Conservation (phyloP, 2,329 filamentous ascomycete genomes). For the Fusarium transvaalense region DNA sequence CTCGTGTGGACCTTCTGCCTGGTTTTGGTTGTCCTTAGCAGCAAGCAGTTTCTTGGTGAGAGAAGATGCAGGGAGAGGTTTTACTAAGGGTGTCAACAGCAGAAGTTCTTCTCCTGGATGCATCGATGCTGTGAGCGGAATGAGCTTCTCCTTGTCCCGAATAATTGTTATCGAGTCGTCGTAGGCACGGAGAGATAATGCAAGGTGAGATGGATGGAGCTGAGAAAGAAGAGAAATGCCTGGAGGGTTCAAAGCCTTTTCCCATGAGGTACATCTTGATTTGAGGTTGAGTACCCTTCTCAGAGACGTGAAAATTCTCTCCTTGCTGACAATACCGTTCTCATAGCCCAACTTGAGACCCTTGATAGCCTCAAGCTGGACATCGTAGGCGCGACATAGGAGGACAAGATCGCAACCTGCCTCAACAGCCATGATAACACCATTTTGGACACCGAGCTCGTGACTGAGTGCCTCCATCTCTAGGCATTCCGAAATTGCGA, state of each 20-base stretch:
- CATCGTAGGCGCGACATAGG: constrained; percentile 86
- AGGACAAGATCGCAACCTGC: constrained; percentile 94
- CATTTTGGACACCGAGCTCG: constrained; percentile 96
- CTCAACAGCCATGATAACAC: constrained; percentile 97
- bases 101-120: constrained; percentile 90
- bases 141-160: constrained; percentile 84
- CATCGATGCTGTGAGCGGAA: constrained; percentile 85
- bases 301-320: constrained; percentile 84
- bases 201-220: constrained; percentile 84
- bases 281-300: constrained; percentile 85
- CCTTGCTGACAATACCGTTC: constrained; percentile 86
- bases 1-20: constrained; percentile 62
- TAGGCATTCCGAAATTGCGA: constrained; percentile 93
- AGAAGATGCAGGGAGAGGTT: constrained; percentile 90
- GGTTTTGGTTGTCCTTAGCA: constrained; percentile 57
- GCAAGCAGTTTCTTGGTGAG: constrained; percentile 79
- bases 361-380: constrained; percentile 91
- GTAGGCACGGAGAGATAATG: constrained; percentile 86
- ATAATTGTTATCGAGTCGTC: constrained; percentile 94
- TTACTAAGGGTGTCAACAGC: constrained; percentile 88
- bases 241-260: constrained; percentile 87
- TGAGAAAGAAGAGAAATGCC: constrained; percentile 82
- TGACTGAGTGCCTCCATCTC: constrained; percentile 97
- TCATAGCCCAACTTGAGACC: constrained; percentile 90
- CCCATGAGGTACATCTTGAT: constrained; percentile 87